These are phyloP conservation scores for Penicillium desertorum DNA, from an alignment of 495 filamentous ascomycete genomes.

Conservation along the genomic window DNA sequence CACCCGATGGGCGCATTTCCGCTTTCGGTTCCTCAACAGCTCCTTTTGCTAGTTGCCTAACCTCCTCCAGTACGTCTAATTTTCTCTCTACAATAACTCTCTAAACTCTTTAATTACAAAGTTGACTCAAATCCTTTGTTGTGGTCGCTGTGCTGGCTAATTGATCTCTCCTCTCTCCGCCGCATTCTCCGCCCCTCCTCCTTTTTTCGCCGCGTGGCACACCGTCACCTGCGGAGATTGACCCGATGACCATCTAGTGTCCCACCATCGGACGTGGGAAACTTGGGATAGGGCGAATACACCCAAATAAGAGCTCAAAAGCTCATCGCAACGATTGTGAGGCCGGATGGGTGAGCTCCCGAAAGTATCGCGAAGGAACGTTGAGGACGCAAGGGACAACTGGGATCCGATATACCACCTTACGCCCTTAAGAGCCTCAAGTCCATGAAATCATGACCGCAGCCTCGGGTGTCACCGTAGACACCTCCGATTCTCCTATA, in stretches of 20 bases:
- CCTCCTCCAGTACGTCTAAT: background rate
- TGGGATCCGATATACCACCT: conserved; percentile 14
- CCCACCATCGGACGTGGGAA: conserved; percentile 13
- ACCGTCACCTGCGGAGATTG: conserved; percentile 27
- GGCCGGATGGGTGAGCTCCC: conserved; percentile 27
- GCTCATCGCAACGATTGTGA: conserved; percentile 4
- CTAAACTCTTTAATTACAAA: background rate
- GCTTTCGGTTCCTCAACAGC: conserved; percentile 15
- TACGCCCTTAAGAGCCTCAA: conserved; percentile 12
- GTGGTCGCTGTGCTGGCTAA: background rate
- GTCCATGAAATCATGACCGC: conserved; percentile 36
- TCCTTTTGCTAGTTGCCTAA: background rate
- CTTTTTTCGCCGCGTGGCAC: conserved; percentile 27
- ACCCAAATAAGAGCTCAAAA: background rate
- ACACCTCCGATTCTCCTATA: conserved; percentile 20
- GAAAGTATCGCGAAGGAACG: conserved; percentile 20
- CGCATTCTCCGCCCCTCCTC: conserved; percentile 30
- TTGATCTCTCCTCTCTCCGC: conserved; percentile 22
- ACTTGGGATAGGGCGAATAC: background rate
- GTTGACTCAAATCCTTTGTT: background rate
- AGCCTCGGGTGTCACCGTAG: conserved; percentile 21
- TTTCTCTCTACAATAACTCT: background rate
- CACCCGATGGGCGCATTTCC: conserved; percentile 11
- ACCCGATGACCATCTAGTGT: conserved; percentile 23
- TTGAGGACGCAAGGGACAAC: conserved; percentile 17